Percentiles rank a stretch among this genome's conserved stretches.
Conservation (phyloP, 306 rosid genomes). For the Trifolium subterraneum region DNA sequence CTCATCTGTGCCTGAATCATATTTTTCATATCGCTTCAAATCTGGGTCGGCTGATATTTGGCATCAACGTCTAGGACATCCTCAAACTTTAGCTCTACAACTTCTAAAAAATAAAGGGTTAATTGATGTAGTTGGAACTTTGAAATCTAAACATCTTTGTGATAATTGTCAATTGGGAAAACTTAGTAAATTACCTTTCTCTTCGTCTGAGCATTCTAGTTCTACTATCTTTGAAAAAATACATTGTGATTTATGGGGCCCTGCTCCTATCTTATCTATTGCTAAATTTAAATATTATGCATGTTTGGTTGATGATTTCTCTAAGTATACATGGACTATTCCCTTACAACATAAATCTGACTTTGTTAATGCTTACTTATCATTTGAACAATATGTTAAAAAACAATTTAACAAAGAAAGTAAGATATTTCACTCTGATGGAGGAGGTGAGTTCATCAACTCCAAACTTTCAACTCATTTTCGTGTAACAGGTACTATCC, state of each 20-base stretch:
- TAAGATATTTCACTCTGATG: neutral
- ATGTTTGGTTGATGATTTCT: neutral
- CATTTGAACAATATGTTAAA: neutral
- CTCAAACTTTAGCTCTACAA: neutral
- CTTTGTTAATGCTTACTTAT: neutral
- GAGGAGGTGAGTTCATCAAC: neutral
- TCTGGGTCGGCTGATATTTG: neutral
- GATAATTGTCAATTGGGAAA: neutral
- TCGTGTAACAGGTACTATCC: neutral
- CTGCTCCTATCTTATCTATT: neutral
- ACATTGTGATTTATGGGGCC: neutral
- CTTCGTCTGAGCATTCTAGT: neutral
- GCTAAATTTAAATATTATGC: neutral
- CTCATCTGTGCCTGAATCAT: neutral
- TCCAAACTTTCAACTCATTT: neutral
- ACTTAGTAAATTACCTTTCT: too few relatives aligned
- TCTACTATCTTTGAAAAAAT: neutral
- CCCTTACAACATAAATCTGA: neutral
- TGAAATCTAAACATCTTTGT: neutral
- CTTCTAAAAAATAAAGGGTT: neutral
- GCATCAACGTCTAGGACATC: neutral
- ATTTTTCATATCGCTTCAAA: neutral
- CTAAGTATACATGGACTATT: neutral
- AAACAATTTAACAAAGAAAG: neutral
- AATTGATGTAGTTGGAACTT: neutral